Base-by-base conservation (phyloP, 345 rosid genomes). In the Gossypium australe region DNA sequence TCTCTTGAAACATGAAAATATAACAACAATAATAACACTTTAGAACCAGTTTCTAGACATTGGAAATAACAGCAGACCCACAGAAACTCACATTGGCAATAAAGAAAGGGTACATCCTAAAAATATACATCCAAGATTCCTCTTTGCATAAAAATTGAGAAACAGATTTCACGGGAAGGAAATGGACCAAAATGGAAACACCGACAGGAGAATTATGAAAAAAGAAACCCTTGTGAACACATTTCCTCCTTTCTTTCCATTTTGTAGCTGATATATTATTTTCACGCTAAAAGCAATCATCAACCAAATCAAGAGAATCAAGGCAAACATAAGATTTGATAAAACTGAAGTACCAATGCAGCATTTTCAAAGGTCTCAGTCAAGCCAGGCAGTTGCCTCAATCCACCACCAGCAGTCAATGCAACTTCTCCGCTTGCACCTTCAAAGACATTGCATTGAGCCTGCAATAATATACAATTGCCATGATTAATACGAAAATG, bases 371-470 rank as follows among this genome's bases (percentile, higher is more conserved):
- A 92, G 61, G 82, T 87, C 52, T 86, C 90, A 18, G 80, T 76
- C 71, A 85, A 82, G 78, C 97, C 95, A 7, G 97, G 94, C 74
- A 94, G 78, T 79, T 86, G 92, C 87, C 97, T 89, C 89, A 92
- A 74, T 49, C 95, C 98, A 45, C 97, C 97, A 84, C 68, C 98
- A 70, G 94, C 94, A 14, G 98, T 94, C 80, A 94, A 78, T 63
- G 97, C 89, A 80, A 92, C 87, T 77, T 92, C 94, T 76, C 98
- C 94, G 22, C 65, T 85, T 77, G 92, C 97, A 72, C 97, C 97
- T 86, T 90, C 83, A 70, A 94, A 92, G 75, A 87, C 92, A 82
- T 94, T 92, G 80, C 97, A 89, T 75, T 94, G 98, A 76, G 85
- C 92, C 98, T 94, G 89, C 20, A 75, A 64, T 45, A n/a, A n/a